Base-by-base conservation (phyloP, 306 rosid genomes). In the Luffa acutangula region DNA sequence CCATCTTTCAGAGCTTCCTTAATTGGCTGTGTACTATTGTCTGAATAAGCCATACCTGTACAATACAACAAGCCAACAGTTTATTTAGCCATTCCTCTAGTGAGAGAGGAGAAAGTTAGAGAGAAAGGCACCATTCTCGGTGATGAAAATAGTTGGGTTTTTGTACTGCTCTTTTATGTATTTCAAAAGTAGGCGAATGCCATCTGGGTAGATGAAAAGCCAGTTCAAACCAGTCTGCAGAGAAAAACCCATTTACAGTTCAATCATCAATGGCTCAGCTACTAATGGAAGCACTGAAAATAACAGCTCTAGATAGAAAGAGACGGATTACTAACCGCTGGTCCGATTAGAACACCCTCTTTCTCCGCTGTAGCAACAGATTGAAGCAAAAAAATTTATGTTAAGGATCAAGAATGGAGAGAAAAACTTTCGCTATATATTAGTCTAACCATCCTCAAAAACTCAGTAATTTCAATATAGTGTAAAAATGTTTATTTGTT, bases 321-420 rank as follows among this genome's bases (percentile, higher is more conserved):
- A 10, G 67, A 59, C 33, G 49, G 9, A 42, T 3, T 34, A 49
- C 53, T 8, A 37, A 86, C 88, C 84, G 77, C 78, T 11, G 70
- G 74, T 48, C 88, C 86, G n/a, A 86, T 78, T 2, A 80, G 81
- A 21, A 80, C 34, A 8, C 86, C 86, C 14, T 86, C 79, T 75
- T 64, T 86, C 42, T 75, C 75, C 3, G 84, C 88, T 86, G 83
- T 34, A 21, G 12, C 36, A 48, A 43, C 31, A 53, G 3, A 62
- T 46, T 14, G 33, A 21, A 34, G 37, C n/a, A 78, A 31, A 36
- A 51, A 3, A 53, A 39, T 39, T 3, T 17, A 36, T 64, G 46
- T 14, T 64, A 64, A 36, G 41, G 67, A 60, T 31, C 17, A 31
- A 60, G 7, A 33, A 60, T 60, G 0, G 17, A 48, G 33, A 33